Evolutionary conservation across 2,329 filamentous ascomycete species (phyloP).

Genomic region (Trichoderma asperellum): DNA sequence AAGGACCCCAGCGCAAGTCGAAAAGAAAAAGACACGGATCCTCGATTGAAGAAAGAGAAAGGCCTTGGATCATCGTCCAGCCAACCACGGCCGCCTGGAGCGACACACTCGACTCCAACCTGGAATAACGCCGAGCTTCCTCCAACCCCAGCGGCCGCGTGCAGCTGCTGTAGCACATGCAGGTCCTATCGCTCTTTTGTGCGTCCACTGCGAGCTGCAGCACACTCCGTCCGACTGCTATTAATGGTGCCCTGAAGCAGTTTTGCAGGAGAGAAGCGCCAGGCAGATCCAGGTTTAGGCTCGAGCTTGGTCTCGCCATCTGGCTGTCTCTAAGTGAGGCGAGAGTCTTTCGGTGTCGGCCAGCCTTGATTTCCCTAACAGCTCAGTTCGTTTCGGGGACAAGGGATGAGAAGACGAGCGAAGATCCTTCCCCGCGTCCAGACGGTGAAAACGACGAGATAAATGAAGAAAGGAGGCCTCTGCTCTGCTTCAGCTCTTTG

Average conservation of each 20-base stretch:
- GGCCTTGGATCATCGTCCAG: background rate
- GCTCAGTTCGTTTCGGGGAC: background rate
- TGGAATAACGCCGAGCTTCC: background rate
- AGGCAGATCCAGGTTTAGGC: background rate
- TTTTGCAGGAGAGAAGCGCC: background rate
- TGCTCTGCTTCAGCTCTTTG: background rate
- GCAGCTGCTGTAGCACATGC: conserved; percentile 26
- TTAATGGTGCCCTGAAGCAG: background rate
- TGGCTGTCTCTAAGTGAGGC: background rate
- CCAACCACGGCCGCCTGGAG: background rate
- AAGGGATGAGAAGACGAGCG: background rate
- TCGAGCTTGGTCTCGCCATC: background rate
- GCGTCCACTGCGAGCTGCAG: conserved; percentile 6
- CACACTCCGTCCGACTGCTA: background rate
- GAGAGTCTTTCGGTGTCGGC: background rate
- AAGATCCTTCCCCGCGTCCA: background rate
- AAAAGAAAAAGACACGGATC: background rate
- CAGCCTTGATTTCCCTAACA: background rate
- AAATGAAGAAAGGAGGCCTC: background rate
- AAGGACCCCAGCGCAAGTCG: background rate
- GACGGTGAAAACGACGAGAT: background rate
- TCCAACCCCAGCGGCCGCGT: conserved; percentile 15
- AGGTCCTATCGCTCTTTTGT: conserved; percentile 5
- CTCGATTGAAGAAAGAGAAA: background rate
- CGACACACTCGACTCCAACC: background rate